A percentile compares a stretch with the other conserved stretches of the same genome.
Evolutionary conservation across 164 flowering plant genomes (phyloP).

Genomic region (Pachysandra terminalis): DNA sequence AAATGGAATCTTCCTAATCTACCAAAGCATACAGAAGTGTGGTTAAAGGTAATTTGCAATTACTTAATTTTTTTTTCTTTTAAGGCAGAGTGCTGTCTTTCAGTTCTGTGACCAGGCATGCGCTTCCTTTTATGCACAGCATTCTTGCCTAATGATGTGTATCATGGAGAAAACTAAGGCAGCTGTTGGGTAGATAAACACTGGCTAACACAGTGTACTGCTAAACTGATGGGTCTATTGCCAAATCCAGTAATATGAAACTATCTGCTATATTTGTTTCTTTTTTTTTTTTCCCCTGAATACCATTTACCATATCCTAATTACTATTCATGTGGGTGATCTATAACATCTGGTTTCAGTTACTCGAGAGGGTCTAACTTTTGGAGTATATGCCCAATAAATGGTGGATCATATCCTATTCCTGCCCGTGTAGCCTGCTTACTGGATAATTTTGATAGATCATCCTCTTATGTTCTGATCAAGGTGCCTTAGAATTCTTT

Average conservation of each 20-base stretch:
- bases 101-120: neutral
- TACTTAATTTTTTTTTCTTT: neutral
- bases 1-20: constrained; percentile 85
- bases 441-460: neutral
- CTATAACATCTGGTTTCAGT: neutral
- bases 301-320: neutral
- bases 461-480: neutral
- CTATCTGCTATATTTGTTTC: too few relatives aligned
- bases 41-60: constrained; percentile 66
- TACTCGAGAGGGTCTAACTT: neutral
- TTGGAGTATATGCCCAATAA: neutral
- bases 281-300: neutral
- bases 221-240: neutral
- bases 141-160: neutral
- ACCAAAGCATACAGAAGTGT: constrained; percentile 69
- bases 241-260: neutral
- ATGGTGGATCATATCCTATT: neutral
- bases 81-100: neutral
- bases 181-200: neutral
- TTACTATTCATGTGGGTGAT: neutral
- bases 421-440: neutral
- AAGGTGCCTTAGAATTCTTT: too few relatives aligned
- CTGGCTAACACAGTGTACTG: neutral
- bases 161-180: neutral
- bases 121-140: neutral